Evolutionary conservation across 768 basidiomycete species (phyloP).

Genomic region (Neoboletus magnificus): DNA sequence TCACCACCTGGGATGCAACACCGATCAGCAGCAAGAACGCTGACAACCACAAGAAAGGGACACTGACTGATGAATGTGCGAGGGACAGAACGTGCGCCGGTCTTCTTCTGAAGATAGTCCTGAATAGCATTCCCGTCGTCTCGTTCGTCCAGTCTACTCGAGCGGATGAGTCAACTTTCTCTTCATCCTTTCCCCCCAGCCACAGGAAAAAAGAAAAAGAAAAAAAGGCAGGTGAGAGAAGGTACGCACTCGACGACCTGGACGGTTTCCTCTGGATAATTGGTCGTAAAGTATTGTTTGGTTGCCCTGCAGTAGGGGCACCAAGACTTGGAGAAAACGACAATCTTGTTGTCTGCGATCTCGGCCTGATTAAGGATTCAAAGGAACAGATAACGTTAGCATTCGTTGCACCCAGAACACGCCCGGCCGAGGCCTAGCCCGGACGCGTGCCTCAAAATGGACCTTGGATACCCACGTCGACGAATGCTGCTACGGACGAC

Average conservation of each 20-base stretch:
- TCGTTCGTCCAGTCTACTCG: conserved; percentile 48
- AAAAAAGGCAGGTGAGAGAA: neutral
- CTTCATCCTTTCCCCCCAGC: neutral
- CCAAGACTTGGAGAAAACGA: conserved; percentile 57
- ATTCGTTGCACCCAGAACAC: neutral
- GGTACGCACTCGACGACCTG: conserved; percentile 47
- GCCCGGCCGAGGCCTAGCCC: neutral
- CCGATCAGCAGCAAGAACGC: neutral
- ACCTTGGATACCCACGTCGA: conserved; percentile 34
- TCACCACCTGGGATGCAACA: conserved; percentile 12
- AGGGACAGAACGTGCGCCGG: conserved; percentile 69
- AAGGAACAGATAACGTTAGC: conserved; percentile 35
- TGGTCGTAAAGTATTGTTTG: conserved; percentile 42
- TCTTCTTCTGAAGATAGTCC: conserved; percentile 58
- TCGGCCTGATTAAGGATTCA: conserved; percentile 37
- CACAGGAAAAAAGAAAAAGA: neutral
- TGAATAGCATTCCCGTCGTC: conserved; percentile 65
- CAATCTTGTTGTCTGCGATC: conserved; percentile 49
- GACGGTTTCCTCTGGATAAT: conserved; percentile 39
- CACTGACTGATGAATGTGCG: conserved; percentile 69
- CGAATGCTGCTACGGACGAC: conserved; percentile 35
- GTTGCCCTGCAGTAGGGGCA: conserved; percentile 53
- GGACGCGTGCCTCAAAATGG: neutral
- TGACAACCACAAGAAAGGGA: neutral
- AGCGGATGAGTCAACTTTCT: neutral